These are phyloP conservation scores for Colletotrichum sp. DNA, from an alignment of 2,329 filamentous ascomycete species.

Conservation along the genomic window DNA sequence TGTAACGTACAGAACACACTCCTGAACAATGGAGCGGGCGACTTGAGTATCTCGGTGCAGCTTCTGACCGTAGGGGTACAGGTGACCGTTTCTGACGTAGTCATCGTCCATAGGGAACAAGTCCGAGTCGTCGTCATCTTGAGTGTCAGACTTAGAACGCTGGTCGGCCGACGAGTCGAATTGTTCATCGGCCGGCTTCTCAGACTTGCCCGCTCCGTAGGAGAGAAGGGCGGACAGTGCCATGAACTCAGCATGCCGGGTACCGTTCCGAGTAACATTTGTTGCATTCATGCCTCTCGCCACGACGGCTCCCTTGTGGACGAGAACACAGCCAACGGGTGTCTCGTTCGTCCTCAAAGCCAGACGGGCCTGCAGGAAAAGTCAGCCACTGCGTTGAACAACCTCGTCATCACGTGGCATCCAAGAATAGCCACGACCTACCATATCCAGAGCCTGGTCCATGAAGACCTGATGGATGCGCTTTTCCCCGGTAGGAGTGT, in stretches of 20 bases:
- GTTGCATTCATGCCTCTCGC: slow-evolving; percentile 96
- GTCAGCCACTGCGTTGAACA: not conserved
- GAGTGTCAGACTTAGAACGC: slow-evolving; percentile 23
- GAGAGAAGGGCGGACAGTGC: slow-evolving; percentile 70
- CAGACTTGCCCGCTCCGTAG: slow-evolving; percentile 32
- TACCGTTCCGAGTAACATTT: slow-evolving; percentile 88
- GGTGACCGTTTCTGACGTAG: slow-evolving; percentile 58
- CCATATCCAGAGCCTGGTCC: slow-evolving; percentile 86
- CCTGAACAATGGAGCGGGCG: slow-evolving; percentile 69
- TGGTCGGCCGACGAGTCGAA: slow-evolving; percentile 2
- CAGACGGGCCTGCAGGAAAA: slow-evolving; percentile 72
- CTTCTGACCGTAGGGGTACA: slow-evolving; percentile 68
- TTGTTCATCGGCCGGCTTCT: not conserved
- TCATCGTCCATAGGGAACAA: slow-evolving; percentile 48
- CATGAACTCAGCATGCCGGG: slow-evolving; percentile 94
- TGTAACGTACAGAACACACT: slow-evolving; percentile 88
- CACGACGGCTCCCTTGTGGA: slow-evolving; percentile 79
- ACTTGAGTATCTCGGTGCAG: slow-evolving; percentile 61
- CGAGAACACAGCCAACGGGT: slow-evolving; percentile 94
- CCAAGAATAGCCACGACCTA: slow-evolving; percentile 43
- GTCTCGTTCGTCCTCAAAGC: slow-evolving; percentile 90
- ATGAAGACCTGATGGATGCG: slow-evolving; percentile 69
- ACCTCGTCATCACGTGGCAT: not conserved
- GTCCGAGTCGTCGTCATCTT: slow-evolving; percentile 25
- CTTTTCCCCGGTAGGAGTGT: slow-evolving; percentile 33